These are phyloP conservation scores for Phoenix dactylifera DNA, from an alignment of 176 grass and related monocot species.

Conservation along the genomic window DNA sequence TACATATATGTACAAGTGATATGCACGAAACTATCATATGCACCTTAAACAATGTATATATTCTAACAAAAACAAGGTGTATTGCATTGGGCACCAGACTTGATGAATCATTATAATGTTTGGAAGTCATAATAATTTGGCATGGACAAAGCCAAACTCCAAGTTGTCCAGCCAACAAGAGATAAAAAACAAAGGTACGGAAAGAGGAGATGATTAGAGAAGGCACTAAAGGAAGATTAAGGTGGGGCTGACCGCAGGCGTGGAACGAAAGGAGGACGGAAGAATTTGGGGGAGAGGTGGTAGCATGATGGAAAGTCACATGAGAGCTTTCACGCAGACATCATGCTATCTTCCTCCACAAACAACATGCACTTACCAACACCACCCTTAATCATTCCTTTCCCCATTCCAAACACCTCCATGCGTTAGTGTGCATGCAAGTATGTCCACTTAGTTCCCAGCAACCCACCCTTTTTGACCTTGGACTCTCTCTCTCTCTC, in stretches of 20 bases:
- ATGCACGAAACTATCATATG: too few species aligned
- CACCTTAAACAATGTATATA: too few species aligned
- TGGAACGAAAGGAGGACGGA: constrained; percentile 11
- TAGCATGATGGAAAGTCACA: constrained; percentile 85
- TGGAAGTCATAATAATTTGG: constrained; percentile 23
- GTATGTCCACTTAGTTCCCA: constrained; percentile 62
- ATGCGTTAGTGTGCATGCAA: constrained; percentile 36
- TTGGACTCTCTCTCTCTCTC: constrained; percentile 6
- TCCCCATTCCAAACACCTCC: constrained; percentile 1
- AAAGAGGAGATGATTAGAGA: constrained; percentile 4
- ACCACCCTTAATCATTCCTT: constrained; percentile 12
- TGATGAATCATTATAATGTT: background rate
- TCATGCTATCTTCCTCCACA: constrained; percentile 99
- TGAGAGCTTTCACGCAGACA: constrained; percentile 92
- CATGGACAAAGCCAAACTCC: constrained; percentile 23
- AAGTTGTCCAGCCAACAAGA: constrained; percentile 1
- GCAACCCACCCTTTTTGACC: constrained; percentile 45
- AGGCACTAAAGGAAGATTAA: background rate
- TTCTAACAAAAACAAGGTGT: too few species aligned
- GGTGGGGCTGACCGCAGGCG: constrained; percentile 24
- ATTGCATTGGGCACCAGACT: too few species aligned
- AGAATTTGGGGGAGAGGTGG: constrained; percentile 27
- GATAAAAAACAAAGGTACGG: background rate
- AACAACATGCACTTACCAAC: constrained; percentile 40
- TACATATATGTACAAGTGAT: too few species aligned